Percentiles rank a stretch among this genome's conserved stretches.
Evolutionary conservation across 768 basidiomycete genomes (phyloP).

Genomic region (Strobilomyces confusus): DNA sequence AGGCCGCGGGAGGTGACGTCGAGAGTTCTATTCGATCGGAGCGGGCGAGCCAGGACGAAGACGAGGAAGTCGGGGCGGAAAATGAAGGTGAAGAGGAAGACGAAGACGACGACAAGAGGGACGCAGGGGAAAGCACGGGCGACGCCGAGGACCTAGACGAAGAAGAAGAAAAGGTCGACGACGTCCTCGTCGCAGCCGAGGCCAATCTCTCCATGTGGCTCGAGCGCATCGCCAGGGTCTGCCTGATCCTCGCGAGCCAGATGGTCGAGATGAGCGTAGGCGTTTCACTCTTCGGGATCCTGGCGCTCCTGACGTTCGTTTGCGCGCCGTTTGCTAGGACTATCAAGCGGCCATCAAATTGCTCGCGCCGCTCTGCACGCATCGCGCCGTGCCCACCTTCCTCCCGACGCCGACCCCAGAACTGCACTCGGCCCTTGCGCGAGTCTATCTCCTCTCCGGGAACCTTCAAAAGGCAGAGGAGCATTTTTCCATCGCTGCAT

Average conservation of each 20-base stretch:
- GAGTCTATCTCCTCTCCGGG: conserved; percentile 74
- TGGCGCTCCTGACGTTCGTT: not conserved
- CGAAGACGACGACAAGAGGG: conserved; percentile 1
- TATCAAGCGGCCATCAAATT: conserved; percentile 62
- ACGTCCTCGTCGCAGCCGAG: conserved; percentile 24
- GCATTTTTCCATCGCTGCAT: conserved; percentile 45
- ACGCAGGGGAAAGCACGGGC: not conserved
- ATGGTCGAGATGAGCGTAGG: conserved; percentile 80
- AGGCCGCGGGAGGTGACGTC: not conserved
- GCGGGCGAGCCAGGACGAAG: conserved; percentile 18
- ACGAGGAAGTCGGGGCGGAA: not conserved
- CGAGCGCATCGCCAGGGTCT: conserved; percentile 72
- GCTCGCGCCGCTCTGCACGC: conserved; percentile 61
- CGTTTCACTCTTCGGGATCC: not conserved
- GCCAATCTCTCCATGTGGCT: conserved; percentile 68
- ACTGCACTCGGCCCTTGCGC: conserved; percentile 64
- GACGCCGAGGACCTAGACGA: not conserved
- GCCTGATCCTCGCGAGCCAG: conserved; percentile 76
- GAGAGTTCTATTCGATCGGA: conserved; percentile 2
- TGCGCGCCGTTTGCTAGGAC: conserved; percentile 43
- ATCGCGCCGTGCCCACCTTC: conserved; percentile 21
- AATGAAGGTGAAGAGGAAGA: not conserved
- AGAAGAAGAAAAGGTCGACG: conserved; percentile 9
- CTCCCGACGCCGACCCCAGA: conserved; percentile 40
- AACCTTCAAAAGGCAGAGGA: conserved; percentile 54